Base-by-base conservation (phyloP, 2,329 filamentous ascomycete genomes). In the Pseudonectria buxi region DNA sequence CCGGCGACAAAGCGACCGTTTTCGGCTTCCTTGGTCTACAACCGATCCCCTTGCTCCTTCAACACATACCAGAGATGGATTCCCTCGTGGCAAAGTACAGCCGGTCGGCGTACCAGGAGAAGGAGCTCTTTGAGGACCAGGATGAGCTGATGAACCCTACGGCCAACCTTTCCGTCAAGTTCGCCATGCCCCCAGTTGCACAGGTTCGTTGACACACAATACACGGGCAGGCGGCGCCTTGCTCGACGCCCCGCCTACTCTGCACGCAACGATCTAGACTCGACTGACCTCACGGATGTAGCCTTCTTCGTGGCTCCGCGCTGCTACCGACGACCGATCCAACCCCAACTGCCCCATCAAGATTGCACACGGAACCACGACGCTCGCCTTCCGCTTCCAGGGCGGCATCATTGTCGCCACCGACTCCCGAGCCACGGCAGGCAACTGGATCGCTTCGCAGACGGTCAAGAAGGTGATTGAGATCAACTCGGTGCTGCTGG, bases 391-490 rank as follows among this genome's bases (percentile, higher is more conserved):
- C 76, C 82, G 90, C 61, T 98, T 96, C 76, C 81, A 96, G 69
- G 89, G 89, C 56, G 92, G 92, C 60, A 96, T 98, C 68, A 94
- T 98, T 59, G 90, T 98, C 34, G 90, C 90, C 36, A 98, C 92
- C 40, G 92, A 98, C 69, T 98, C 92, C 41, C 81, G 92, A 68
- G 92, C 92, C 41, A 95, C 92, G 31, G 90, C 92, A 22, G 92
- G 92, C 57, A 94, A 92, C 77, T 98, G 92, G 92, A 98, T 98
- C 67, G 92, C 92, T 49, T 94, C 86, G 68, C 92, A 98, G 75
- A 98, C 92, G 35, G 92, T 98, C 59, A 98, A 98, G 81, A 98
- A 98, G 76, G 92, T 98, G 52, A 96, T 98, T 59, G 88, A 95
- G 75, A 95, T 95, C 74, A 95, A 95, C 72, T 86, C 75, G 66